Base-by-base conservation (phyloP, 1,139 yeast genomes). In the Lodderomyces jiufengensis region DNA sequence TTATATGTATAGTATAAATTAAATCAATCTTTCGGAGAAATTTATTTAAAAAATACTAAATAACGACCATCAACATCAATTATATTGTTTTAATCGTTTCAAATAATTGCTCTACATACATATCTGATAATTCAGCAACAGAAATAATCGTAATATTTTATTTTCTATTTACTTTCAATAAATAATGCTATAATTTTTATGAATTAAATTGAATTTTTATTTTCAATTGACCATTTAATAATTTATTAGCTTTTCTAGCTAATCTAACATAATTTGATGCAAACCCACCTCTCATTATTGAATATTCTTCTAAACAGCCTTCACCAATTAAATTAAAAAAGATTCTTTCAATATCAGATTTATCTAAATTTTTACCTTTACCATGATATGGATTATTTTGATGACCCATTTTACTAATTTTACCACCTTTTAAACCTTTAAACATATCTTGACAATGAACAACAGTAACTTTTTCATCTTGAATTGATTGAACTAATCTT, bases 371-470 rank as follows among this genome's bases (percentile, higher is more conserved):
- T 48, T 71, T 76, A 2, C 96, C 96, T 21, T 63, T 63, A 0
- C 96, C 96, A 54, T 84, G 92, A 33, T 63, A 74, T 15, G 72
- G 73, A 31, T 72, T 66, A 13, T 52, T 53, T 49, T 82, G 78
- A 52, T 84, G 87, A 0, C 90, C 86, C 38, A 76, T 64, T 28
- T 68, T 70, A 7, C 73, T 63, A 38, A 88, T 75, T 49, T 81
- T 84, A 29, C 73, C 71, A 46, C 68, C 65, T 44, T 72, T 78
- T 1, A 88, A 75, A 0, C 98, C 98, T 47, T 83, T 77, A 54
- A 81, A 82, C 4, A 87, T 73, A 56, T 88, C 96, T 45, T 86
- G 90, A 54, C 94, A 83, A 48, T 87, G 82, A 13, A 85, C 68
- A 9, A 84, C 66, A 0, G 97, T 88, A 2, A 88, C 88, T 37